phyloP scores from a whole-genome alignment of 306 rosid species.

The Morella rubra region DNA sequence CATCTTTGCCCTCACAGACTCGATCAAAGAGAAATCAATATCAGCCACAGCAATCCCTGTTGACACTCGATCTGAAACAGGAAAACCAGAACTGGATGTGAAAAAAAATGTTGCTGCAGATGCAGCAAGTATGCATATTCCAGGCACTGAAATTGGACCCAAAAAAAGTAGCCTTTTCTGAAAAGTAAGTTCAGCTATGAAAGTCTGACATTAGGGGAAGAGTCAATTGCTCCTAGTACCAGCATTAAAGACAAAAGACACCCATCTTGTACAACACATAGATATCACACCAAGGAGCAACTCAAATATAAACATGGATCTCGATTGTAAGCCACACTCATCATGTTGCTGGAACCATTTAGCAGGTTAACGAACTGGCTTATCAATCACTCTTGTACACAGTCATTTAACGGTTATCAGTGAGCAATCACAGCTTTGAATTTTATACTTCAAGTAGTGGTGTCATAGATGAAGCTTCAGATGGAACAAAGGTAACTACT shows the following conservation, averaged over 20 bases:
- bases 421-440: background rate
- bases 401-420: background rate
- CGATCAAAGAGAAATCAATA: slow-evolving; percentile 70
- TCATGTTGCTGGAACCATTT: background rate
- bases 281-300: background rate
- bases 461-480: slow-evolving; percentile 1
- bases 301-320: background rate
- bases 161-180: background rate
- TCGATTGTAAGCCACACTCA: background rate
- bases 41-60: slow-evolving; percentile 86
- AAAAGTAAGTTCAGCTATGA: background rate
- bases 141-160: slow-evolving; percentile 5
- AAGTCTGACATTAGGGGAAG: background rate
- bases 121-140: background rate
- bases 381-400: background rate
- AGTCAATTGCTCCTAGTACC: background rate
- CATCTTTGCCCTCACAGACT: slow-evolving; percentile 80
- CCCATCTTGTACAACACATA: background rate
- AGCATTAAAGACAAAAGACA: background rate
- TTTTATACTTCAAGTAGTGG: background rate
- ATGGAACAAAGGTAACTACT: slow-evolving; percentile 15
- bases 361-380: slow-evolving; percentile 5
- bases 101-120: slow-evolving; percentile 8
- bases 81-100: slow-evolving; percentile 19
- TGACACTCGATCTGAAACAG: slow-evolving; percentile 64